Conservation (phyloP, 139 green algal genomes). For the Picochlorum sp. region DNA sequence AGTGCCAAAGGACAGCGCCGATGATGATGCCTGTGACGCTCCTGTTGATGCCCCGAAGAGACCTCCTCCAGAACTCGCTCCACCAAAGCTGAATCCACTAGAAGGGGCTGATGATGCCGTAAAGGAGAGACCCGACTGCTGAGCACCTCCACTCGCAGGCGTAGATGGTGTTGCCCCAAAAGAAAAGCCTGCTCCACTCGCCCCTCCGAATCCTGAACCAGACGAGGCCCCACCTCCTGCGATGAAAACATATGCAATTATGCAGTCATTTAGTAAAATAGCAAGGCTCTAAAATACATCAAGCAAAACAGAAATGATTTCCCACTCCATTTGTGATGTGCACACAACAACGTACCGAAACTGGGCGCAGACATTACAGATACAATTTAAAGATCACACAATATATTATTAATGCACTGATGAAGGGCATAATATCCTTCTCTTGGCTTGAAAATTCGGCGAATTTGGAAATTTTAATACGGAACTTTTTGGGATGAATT, state of each 20-base stretch:
- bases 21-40: background rate
- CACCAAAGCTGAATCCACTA: conserved; percentile 21
- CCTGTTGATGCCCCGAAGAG: conserved; percentile 1
- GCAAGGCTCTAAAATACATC: background rate
- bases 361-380: no score
- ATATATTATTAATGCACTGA: no score
- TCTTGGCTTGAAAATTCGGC: no score
- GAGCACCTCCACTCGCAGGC: background rate
- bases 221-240: background rate
- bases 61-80: background rate
- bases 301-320: no score
- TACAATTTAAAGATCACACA: no score
- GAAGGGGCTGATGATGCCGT: conserved; percentile 4
- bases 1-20: background rate
- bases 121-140: conserved; percentile 5
- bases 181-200: conserved; percentile 1
- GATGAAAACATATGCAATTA: background rate
- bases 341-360: no score
- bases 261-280: background rate
- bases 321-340: no score
- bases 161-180: background rate
- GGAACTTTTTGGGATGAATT: no score
- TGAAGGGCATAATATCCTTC: no score
- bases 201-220: background rate
- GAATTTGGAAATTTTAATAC: no score